These are phyloP conservation scores for Westerdykella aurantiaca DNA, from an alignment of 2,329 filamentous ascomycete species.

Conservation along the genomic window DNA sequence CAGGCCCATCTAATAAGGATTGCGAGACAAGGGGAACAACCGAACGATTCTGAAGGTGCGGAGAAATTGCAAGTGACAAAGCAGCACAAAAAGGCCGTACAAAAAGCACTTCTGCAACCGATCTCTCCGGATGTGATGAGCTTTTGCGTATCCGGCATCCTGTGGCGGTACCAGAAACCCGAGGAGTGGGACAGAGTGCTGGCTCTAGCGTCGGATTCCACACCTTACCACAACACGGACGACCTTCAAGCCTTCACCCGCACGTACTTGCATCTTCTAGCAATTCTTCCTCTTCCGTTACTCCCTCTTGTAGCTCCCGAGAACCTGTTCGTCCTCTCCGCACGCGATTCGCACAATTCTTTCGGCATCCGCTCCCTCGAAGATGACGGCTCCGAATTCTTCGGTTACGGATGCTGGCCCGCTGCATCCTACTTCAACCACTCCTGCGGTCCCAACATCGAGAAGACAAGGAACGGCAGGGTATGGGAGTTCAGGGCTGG, in stretches of 20 bases:
- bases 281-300: slow-evolving; percentile 35
- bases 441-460: slow-evolving; percentile 41
- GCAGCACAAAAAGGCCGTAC: slow-evolving; percentile 27
- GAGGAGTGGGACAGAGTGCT: slow-evolving; percentile 29
- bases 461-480: slow-evolving; percentile 38
- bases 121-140: slow-evolving; percentile 37
- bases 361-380: slow-evolving; percentile 44
- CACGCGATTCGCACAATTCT: slow-evolving; percentile 43
- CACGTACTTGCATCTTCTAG: slow-evolving; percentile 41
- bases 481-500: slow-evolving; percentile 39
- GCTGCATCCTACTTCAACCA: slow-evolving; percentile 47
- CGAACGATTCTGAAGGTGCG: not conserved
- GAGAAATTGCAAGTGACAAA: slow-evolving; percentile 22
- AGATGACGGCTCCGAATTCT: slow-evolving; percentile 44
- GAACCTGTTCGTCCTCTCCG: slow-evolving; percentile 32
- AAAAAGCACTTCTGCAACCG: slow-evolving; percentile 24
- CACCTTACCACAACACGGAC: slow-evolving; percentile 38
- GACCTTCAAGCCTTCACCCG: slow-evolving; percentile 38
- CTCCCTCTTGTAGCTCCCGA: slow-evolving; percentile 30
- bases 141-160: slow-evolving; percentile 39
- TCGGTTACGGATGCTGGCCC: slow-evolving; percentile 46
- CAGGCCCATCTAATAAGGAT: slow-evolving; percentile 25
- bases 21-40: slow-evolving; percentile 12
- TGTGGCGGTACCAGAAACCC: slow-evolving; percentile 29
- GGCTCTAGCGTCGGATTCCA: slow-evolving; percentile 37